Conservation (phyloP, 2,329 filamentous ascomycete species). For the Blastomyces silverae region DNA sequence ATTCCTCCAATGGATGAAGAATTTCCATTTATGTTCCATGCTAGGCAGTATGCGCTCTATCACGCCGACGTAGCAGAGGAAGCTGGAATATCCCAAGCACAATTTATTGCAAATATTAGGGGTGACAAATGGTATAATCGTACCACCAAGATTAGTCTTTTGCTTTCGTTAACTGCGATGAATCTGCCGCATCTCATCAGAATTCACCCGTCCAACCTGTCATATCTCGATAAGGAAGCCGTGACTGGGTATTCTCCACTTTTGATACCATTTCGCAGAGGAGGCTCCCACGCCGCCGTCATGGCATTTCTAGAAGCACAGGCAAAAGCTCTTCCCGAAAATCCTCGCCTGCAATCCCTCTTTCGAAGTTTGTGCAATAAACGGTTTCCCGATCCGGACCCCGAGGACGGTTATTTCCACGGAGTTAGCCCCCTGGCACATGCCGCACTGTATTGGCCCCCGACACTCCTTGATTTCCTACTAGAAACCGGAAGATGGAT, state of each 20-base stretch:
- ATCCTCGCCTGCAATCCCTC: not conserved
- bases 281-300: no score
- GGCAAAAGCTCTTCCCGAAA: not conserved
- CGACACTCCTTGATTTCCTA: not conserved
- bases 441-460: not conserved
- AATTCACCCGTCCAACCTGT: not conserved
- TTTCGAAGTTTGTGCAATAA: not conserved
- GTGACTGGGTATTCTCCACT: no score
- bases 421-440: not conserved
- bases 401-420: no score
- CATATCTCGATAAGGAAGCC: not conserved
- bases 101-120: not conserved
- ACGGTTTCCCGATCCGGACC: no score
- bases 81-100: not conserved
- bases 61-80: conserved; percentile 6
- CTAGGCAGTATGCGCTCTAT: not conserved
- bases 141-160: not conserved
- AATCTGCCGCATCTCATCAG: not conserved
- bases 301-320: not conserved
- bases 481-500: not conserved
- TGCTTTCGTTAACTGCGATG: no score
- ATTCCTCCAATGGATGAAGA: not conserved
- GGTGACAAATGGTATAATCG: not conserved
- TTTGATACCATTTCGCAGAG: no score
- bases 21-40: conserved; percentile 1